phyloP scores from a whole-genome alignment of 345 rosid species.

The Angophora floribunda region DNA sequence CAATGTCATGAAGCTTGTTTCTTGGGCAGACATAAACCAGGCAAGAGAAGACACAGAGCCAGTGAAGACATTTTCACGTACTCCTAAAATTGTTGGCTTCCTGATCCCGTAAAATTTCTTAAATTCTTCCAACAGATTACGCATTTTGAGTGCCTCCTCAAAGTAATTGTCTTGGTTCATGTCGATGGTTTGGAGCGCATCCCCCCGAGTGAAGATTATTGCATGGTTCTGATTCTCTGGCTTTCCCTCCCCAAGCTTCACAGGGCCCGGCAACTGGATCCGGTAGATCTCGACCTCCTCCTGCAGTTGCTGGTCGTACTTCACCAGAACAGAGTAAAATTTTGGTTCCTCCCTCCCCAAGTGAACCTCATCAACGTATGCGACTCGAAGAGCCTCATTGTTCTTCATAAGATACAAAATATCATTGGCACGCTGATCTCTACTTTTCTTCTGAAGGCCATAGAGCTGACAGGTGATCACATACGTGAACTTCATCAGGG shows the following conservation, averaged over 20 bases:
- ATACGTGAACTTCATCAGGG: constrained; percentile 82
- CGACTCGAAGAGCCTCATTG: constrained; percentile 83
- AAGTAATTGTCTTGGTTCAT: constrained; percentile 95
- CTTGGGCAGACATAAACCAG: constrained; percentile 93
- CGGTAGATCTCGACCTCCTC: constrained; percentile 86
- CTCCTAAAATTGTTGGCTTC: constrained; percentile 84
- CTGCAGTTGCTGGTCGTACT: constrained; percentile 58
- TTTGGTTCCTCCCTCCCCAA: constrained; percentile 46
- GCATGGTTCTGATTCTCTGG: constrained; percentile 99
- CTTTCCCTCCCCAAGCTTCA: constrained; percentile 92
- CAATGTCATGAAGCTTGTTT: constrained; percentile 77
- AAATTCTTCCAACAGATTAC: constrained; percentile 85
- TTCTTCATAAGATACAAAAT: constrained; percentile 60
- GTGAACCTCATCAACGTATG: constrained; percentile 73
- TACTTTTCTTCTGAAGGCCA: constrained; percentile 64
- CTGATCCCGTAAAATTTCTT: constrained; percentile 59
- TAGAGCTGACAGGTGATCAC: constrained; percentile 81
- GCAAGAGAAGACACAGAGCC: constrained; percentile 95
- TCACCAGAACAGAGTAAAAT: constrained; percentile 78
- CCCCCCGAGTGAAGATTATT: constrained; percentile 87
- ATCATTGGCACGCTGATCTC: constrained; percentile 74
- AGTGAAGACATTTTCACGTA: constrained; percentile 82
- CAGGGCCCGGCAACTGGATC: constrained; percentile 78
- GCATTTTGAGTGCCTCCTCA: constrained; percentile 91
- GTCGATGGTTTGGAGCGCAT: constrained; percentile 90